Evolutionary conservation across 2,329 filamentous ascomycete genomes (phyloP), one percentile per base, ranked within the genome.

Genomic region (Exophiala phaeomuriformis): DNA sequence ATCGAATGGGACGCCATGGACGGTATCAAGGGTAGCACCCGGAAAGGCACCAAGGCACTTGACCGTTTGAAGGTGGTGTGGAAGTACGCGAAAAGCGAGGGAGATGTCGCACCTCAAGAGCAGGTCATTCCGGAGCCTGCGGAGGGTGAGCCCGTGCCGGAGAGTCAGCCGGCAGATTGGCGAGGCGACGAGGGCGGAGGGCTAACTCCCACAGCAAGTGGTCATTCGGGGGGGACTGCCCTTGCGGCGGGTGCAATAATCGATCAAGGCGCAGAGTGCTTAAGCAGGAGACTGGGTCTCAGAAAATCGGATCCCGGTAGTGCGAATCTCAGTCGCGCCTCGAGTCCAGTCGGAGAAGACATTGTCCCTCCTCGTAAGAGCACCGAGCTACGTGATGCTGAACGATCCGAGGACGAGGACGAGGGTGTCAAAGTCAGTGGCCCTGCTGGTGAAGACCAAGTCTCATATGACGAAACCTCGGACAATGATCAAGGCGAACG

Each of bases 1-100:
- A 82, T 83, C 29, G 77, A 81, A n/a, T 88, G 84, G 82, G 82
- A 86, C 12, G 78, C 77, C 19, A 87, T 98, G 82, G 93, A 98
- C 63, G 93, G 93, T 2, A 90, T 98, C 69, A 96, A 96, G 68
- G 93, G 93, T 0, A 90, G 86, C 3, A 82, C 78, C 27, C 79
- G 84, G 32, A 95, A 95, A 67, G 93, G 93, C 0, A 85, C 85
- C 0, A 78, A 84, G 41, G 88, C 88, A 0, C 82, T 95, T 5
- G 91, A 98, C 66, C 80, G 81, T 39, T 74, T 97, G 28, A 84
- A 88, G 7, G 86, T 97, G 0, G 84, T 95, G 0, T 98, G 93
- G 93, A 82, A 83, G 57, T 75, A 74, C 56, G 62, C 65, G 1
- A 61, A 63, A 62, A 64, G 36, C 19, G 60, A 53, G 49, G 39